Evolutionary conservation across 495 filamentous ascomycete species (phyloP).

Genomic region (Talaromyces stipitatus): DNA sequence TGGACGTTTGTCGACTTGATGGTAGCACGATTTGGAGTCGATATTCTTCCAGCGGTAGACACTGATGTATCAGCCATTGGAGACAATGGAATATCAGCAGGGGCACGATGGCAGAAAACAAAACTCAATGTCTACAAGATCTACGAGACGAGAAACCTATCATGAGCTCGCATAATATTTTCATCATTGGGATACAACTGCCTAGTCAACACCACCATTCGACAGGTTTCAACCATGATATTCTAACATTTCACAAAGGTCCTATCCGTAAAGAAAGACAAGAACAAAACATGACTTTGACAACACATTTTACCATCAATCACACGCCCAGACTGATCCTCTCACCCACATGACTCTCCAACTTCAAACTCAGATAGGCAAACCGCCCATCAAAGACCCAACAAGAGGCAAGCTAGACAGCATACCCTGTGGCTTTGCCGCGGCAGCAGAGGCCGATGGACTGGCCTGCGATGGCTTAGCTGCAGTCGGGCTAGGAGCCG

Average conservation of each 20-base stretch:
- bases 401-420: constrained; percentile 25
- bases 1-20: constrained; percentile 36
- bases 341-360: neutral
- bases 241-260: neutral
- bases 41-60: neutral
- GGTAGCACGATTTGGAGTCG: constrained; percentile 13
- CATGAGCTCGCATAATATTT: neutral
- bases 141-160: neutral
- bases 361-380: neutral
- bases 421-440: constrained; percentile 14
- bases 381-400: constrained; percentile 18
- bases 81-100: neutral
- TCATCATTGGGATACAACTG: neutral
- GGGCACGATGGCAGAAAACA: neutral
- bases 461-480: neutral
- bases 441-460: neutral
- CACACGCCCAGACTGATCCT: neutral
- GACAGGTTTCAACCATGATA: neutral
- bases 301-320: neutral
- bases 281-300: neutral
- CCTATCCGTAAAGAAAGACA: neutral
- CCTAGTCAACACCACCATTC: neutral
- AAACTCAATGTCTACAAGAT: neutral
- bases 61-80: neutral
- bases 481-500: constrained; percentile 14